Conservation (phyloP, 2,329 filamentous ascomycete genomes). For the Pseudopyricularia javanii region DNA sequence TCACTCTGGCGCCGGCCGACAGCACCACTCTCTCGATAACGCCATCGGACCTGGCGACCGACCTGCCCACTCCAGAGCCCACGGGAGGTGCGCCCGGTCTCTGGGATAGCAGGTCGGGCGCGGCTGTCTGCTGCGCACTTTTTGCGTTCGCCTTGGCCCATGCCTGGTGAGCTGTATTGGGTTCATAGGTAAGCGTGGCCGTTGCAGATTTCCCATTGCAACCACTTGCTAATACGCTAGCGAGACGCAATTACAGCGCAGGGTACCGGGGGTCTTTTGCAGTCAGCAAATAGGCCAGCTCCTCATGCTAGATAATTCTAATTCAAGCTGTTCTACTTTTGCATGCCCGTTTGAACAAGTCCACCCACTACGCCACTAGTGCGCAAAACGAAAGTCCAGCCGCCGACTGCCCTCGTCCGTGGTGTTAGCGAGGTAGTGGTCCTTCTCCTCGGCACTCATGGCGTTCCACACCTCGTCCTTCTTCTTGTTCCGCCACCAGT, state of each 20-base stretch:
- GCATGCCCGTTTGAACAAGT: too few species aligned
- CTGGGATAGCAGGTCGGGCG: background rate
- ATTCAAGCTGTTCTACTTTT: too few species aligned
- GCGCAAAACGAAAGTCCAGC: constrained; percentile 28
- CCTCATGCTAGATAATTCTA: too few species aligned
- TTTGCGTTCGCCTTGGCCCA: background rate
- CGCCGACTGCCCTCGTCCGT: constrained; percentile 29
- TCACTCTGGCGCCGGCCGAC: background rate
- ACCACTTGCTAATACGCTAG: too few species aligned
- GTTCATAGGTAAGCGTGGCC: too few species aligned
- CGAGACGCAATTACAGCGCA: too few species aligned
- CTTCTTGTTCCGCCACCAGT: constrained; percentile 33
- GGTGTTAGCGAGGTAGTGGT: constrained; percentile 31
- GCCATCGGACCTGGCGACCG: background rate
- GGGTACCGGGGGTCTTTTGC: too few species aligned
- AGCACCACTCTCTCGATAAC: background rate
- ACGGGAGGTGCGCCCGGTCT: background rate
- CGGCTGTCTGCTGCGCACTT: background rate
- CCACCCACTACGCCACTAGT: constrained; percentile 10
- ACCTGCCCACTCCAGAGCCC: background rate
- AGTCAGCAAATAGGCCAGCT: too few species aligned
- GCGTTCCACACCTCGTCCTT: constrained; percentile 32
- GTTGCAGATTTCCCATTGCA: too few species aligned
- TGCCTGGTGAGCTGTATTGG: too few species aligned
- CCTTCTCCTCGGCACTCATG: constrained; percentile 33